Evolutionary conservation across 441 rosid species (phyloP).

Genomic region (Aleurites moluccanus): DNA sequence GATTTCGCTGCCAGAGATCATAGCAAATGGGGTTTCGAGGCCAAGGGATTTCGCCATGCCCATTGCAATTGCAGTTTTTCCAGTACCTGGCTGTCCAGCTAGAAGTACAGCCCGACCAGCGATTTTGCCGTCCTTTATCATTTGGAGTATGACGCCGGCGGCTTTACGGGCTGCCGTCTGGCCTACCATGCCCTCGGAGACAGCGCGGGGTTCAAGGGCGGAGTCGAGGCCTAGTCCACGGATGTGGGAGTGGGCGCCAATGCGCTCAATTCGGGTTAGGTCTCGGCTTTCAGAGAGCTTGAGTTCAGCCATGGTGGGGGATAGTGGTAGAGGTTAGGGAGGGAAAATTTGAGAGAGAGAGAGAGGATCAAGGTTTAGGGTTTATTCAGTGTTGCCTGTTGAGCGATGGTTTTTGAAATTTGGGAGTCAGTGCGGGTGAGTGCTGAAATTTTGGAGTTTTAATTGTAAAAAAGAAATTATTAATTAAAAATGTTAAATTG

Average conservation of each 20-base stretch:
- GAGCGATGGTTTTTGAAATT: no score
- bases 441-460: no score
- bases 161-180: slow-evolving; percentile 83
- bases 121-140: slow-evolving; percentile 88
- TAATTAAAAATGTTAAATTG: no score
- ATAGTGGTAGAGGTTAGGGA: background rate
- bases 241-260: slow-evolving; percentile 93
- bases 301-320: slow-evolving; percentile 61
- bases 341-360: background rate
- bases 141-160: slow-evolving; percentile 86
- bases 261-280: slow-evolving; percentile 84
- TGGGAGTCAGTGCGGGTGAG: no score
- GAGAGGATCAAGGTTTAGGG: slow-evolving; percentile 31
- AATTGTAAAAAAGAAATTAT: no score
- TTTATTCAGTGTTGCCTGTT: slow-evolving; percentile 1
- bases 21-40: slow-evolving; percentile 90
- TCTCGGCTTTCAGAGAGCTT: slow-evolving; percentile 74
- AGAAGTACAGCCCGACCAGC: slow-evolving; percentile 88
- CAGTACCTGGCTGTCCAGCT: slow-evolving; percentile 95
- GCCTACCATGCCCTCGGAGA: slow-evolving; percentile 82
- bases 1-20: slow-evolving; percentile 83
- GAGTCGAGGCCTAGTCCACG: slow-evolving; percentile 89
- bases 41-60: slow-evolving; percentile 98
- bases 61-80: slow-evolving; percentile 95
- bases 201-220: slow-evolving; percentile 69